phyloP scores from a whole-genome alignment of 768 basidiomycete species.

The Leccinum subgranulosum region DNA sequence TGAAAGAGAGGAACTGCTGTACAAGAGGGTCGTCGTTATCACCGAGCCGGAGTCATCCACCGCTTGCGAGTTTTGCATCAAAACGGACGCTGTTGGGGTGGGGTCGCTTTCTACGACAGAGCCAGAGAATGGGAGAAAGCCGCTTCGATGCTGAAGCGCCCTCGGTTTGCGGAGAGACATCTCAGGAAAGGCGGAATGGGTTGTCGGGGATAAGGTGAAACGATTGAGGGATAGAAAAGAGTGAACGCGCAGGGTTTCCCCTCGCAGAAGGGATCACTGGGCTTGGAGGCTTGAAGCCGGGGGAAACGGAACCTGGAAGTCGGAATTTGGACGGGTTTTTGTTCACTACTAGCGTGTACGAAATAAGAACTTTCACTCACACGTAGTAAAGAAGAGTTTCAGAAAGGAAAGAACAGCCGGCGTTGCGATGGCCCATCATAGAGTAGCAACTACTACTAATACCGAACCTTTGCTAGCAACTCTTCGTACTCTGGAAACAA shows the following conservation, averaged over 20 bases:
- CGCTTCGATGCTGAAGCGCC: constrained; percentile 14
- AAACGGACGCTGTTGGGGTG: constrained; percentile 23
- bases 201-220: not conserved
- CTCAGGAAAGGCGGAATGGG: not conserved
- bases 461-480: constrained; percentile 10
- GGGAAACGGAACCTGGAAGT: not conserved
- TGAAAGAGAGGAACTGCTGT: constrained; percentile 1
- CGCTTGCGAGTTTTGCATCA: constrained; percentile 20
- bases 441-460: not conserved
- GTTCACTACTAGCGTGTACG: not conserved
- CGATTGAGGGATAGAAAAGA: constrained; percentile 15
- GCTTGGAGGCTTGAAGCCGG: no score
- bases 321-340: constrained; percentile 9
- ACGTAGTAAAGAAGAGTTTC: not conserved
- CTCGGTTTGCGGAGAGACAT: constrained; percentile 18
- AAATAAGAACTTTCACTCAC: constrained; percentile 9
- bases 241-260: constrained; percentile 8
- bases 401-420: not conserved
- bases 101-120: constrained; percentile 24
- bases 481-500: constrained; percentile 29
- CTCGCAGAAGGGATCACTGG: constrained; percentile 22
- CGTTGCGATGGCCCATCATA: constrained; percentile 15
- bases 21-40: constrained; percentile 10
- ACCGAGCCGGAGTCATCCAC: not conserved
- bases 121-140: constrained; percentile 16